Conservation (phyloP, 2,329 filamentous ascomycete genomes). For the Colletotrichum lupini region DNA sequence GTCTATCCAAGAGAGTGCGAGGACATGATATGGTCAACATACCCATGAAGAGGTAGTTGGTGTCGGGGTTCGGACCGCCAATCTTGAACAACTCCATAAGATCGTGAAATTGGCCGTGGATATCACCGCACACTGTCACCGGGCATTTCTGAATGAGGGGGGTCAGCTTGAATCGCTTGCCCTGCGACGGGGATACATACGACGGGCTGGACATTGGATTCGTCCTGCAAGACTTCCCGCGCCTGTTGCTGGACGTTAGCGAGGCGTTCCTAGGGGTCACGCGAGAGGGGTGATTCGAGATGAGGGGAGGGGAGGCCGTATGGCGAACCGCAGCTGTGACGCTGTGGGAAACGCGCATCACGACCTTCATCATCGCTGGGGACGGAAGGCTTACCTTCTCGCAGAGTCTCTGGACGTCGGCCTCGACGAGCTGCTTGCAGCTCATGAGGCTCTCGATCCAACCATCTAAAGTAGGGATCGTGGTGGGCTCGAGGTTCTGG, state of each 20-base stretch:
- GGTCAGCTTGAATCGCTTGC: slow-evolving; percentile 42
- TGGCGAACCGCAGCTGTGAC: slow-evolving; percentile 19
- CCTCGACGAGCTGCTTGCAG: slow-evolving; percentile 97
- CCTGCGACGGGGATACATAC: slow-evolving; percentile 63
- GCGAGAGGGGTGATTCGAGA: slow-evolving; percentile 41
- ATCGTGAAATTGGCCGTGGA: slow-evolving; percentile 99
- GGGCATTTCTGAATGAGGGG: slow-evolving; percentile 82
- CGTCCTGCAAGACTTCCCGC: slow-evolving; percentile 94
- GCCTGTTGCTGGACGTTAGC: slow-evolving; percentile 68
- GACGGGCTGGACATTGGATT: slow-evolving; percentile 99
- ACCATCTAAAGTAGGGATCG: slow-evolving; percentile 92
- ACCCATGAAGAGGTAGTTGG: slow-evolving; percentile 99
- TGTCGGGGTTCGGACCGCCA: slow-evolving; percentile 96
- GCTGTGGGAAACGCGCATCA: slow-evolving; percentile 9
- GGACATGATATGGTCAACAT: slow-evolving; percentile 45
- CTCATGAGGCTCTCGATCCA: slow-evolving; percentile 99
- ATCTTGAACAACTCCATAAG: slow-evolving; percentile 99
- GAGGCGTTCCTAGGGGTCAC: slow-evolving; percentile 42
- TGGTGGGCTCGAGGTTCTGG: slow-evolving; percentile 78
- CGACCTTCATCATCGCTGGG: not conserved
- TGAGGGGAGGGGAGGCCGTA: slow-evolving; percentile 29
- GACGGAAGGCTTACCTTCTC: slow-evolving; percentile 79
- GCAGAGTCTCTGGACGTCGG: slow-evolving; percentile 95
- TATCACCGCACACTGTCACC: slow-evolving; percentile 98
- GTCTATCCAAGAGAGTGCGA: slow-evolving; percentile 16